These are phyloP conservation scores for Helicostylum pulchrum DNA, from an alignment of 192 early-diverging fungal species.

Conservation along the genomic window DNA sequence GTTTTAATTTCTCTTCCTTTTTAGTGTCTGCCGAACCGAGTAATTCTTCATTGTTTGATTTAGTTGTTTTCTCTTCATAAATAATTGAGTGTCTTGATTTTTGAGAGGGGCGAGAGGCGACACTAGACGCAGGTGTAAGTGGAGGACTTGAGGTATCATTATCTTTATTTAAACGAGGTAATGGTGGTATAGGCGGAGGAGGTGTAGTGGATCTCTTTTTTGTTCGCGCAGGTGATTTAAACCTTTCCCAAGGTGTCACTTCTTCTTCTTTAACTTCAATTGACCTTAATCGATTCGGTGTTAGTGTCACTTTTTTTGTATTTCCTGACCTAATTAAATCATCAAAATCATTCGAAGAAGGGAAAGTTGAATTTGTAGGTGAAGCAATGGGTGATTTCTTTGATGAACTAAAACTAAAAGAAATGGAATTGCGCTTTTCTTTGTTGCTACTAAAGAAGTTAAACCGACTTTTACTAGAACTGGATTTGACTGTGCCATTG, in stretches of 20 bases:
- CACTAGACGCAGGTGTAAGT: slow-evolving; percentile 18
- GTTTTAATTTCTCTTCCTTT: background rate
- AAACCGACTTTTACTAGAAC: slow-evolving; percentile 25
- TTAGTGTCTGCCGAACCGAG: too few species aligned
- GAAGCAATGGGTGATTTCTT: background rate
- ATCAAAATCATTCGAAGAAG: slow-evolving; percentile 39
- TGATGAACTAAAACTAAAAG: slow-evolving; percentile 1
- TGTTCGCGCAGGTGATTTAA: background rate
- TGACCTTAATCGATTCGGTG: slow-evolving; percentile 55
- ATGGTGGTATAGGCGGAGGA: slow-evolving; percentile 8
- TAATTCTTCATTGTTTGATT: background rate
- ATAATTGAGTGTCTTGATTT: slow-evolving; percentile 4
- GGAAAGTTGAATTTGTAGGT: slow-evolving; percentile 1
- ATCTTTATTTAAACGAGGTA: background rate
- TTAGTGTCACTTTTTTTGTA: slow-evolving; percentile 57
- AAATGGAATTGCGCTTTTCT: slow-evolving; percentile 15
- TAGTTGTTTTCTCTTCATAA: slow-evolving; percentile 4
- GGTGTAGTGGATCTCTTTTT: background rate
- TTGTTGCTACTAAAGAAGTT: slow-evolving; percentile 23
- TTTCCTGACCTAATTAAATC: slow-evolving; percentile 50
- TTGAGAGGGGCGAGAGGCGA: slow-evolving; percentile 11
- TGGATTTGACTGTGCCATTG: slow-evolving; percentile 17
- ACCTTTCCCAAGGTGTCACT: slow-evolving; percentile 2
- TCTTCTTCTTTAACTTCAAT: slow-evolving; percentile 43
- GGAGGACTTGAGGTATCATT: slow-evolving; percentile 14